Evolutionary conservation across 805 yeast genomes (phyloP).

Genomic region (Metschnikowia drakensbergensis): DNA sequence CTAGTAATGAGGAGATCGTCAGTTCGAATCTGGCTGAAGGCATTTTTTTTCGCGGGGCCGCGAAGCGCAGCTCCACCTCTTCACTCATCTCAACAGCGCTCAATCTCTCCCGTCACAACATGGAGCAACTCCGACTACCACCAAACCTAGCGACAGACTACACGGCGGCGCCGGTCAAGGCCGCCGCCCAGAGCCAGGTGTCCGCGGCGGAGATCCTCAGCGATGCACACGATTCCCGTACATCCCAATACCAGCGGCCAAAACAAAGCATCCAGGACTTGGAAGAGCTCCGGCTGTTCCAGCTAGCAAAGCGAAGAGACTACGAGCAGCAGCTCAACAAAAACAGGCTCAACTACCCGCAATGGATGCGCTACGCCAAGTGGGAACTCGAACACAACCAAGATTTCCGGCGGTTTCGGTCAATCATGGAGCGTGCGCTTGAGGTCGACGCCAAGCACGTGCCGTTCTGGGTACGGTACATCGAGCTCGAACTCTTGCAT

Average conservation of each 20-base stretch:
- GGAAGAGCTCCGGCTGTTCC: constrained; percentile 76
- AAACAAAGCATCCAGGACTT: constrained; percentile 58
- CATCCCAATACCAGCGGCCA: constrained; percentile 35
- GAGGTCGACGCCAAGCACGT: constrained; percentile 71
- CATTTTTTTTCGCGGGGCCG: constrained; percentile 7
- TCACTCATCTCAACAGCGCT: not conserved
- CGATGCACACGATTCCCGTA: constrained; percentile 55
- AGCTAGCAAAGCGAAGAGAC: constrained; percentile 72
- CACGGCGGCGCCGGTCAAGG: not conserved
- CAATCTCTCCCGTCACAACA: not conserved
- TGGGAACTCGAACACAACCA: constrained; percentile 76
- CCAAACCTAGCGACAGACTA: constrained; percentile 10
- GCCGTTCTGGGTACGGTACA: constrained; percentile 82
- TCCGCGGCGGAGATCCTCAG: constrained; percentile 61
- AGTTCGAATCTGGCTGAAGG: constrained; percentile 18
- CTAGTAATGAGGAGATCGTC: too few relatives aligned
- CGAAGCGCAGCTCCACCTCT: not conserved
- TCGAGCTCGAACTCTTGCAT: constrained; percentile 68
- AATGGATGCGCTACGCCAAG: constrained; percentile 89
- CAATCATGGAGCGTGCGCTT: constrained; percentile 83
- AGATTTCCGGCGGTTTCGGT: constrained; percentile 75
- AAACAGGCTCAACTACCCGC: constrained; percentile 75
- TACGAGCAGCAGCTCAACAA: constrained; percentile 84
- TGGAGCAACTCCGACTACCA: constrained; percentile 14
- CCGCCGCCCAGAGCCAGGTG: constrained; percentile 49